Base-by-base conservation (phyloP, 805 yeast species). In the Middelhovenomyces tepae region DNA sequence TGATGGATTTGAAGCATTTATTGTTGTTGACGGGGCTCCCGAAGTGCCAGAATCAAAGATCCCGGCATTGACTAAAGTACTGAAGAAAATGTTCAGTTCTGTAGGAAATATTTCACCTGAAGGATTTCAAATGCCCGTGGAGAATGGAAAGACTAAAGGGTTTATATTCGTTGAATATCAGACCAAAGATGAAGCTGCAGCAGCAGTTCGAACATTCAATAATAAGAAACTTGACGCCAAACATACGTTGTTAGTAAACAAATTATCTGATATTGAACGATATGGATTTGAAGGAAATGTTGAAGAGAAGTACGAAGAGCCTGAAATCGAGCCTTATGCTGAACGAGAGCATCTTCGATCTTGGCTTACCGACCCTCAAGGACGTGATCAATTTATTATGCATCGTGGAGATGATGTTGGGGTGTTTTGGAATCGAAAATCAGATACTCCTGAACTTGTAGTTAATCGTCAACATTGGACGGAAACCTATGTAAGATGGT, bases 11-110 rank as follows among this genome's bases (percentile, higher is more conserved):
- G 94, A 83, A 51, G 73, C 73, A 50, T 86, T 74, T 53, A 75
- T 89, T 37, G 82, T 89, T 19, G 80, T 85, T 32, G 96, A 86
- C 56, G 98, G 98, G 30, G 87, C 94, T 7, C 99, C 99, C 46
- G 67, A 85, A 41, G 94, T 94, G 16, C 95, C 96, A 38, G 94
- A 79, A 54, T 57, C 84, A 34, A 91, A 91, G 62, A 82, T 77
- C 32, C 82, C 85, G 36, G 75, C 82, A 38, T 71, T 91, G 54
- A 71, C 77, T 46, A 87, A 84, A 58, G 96, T 93, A 28, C 70
- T 91, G 52, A 73, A 70, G 47, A 89, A 87, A 64, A 69, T 85
- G 34, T 78, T 91, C 53, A 63, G 74, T 30, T 71, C 73, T 43
- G 86, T 75, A 28, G 97, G 95, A 33, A 76, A 75, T 43, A 76